Conservation (phyloP, 2,329 filamentous ascomycete species). For the Calonectria ilicicola region DNA sequence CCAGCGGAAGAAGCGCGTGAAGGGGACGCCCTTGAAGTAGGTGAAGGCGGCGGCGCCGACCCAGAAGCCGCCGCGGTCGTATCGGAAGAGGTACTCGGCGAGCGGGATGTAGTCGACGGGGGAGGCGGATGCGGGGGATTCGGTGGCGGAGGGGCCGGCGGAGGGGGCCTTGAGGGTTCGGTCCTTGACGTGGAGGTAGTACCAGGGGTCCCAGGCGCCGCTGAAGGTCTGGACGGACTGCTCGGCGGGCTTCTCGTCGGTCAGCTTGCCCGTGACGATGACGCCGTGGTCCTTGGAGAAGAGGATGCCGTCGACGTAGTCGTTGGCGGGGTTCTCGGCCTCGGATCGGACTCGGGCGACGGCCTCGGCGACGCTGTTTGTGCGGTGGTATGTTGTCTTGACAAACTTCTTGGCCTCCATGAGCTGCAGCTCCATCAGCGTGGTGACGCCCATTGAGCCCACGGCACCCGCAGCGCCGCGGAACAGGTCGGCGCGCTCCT, state of each 20-base stretch:
- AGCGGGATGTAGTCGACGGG: slow-evolving; percentile 41
- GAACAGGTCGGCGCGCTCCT: slow-evolving; percentile 66
- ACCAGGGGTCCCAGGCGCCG: slow-evolving; percentile 70
- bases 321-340: slow-evolving; percentile 35
- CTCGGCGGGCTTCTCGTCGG: slow-evolving; percentile 24
- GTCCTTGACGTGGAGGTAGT: slow-evolving; percentile 70
- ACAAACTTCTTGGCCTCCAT: slow-evolving; percentile 66
- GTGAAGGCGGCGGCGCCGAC: slow-evolving; percentile 69
- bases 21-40: slow-evolving; percentile 62
- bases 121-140: slow-evolving; percentile 35
- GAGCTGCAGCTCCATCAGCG: slow-evolving; percentile 69
- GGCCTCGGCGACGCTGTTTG: slow-evolving; percentile 56
- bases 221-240: slow-evolving; percentile 56
- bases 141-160: slow-evolving; percentile 27
- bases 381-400: slow-evolving; percentile 65
- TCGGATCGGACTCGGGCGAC: slow-evolving; percentile 53
- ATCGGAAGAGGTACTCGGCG: slow-evolving; percentile 68
- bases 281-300: slow-evolving; percentile 62
- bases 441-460: slow-evolving; percentile 72
- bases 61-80: slow-evolving; percentile 76
- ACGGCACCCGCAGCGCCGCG: slow-evolving; percentile 69
- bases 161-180: slow-evolving; percentile 26
- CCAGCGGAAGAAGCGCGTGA: slow-evolving; percentile 69
- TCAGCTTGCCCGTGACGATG: slow-evolving; percentile 64
- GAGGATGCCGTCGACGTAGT: slow-evolving; percentile 74